phyloP scores from a whole-genome alignment of 768 basidiomycete species.

The Termitomyces sp. region DNA sequence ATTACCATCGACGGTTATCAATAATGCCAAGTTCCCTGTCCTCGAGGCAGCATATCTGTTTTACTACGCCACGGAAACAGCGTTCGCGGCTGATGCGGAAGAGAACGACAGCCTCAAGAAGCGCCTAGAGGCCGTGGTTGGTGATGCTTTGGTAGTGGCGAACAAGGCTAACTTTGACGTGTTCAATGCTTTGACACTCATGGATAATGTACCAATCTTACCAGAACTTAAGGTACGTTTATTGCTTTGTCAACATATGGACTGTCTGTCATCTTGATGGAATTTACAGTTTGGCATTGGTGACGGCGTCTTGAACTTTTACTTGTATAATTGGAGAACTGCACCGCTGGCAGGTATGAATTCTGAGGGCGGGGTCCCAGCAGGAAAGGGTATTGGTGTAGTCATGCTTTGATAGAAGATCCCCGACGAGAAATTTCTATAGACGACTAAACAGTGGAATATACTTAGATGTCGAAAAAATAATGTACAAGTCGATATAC shows the following conservation, averaged over 20 bases:
- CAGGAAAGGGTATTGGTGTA: conserved; percentile 83
- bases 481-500: conserved; percentile 12
- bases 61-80: conserved; percentile 87
- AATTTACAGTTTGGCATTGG: conserved; percentile 78
- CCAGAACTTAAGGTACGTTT: conserved; percentile 71
- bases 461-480: conserved; percentile 2
- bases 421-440: not conserved
- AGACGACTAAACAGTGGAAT: not conserved
- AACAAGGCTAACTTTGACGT: conserved; percentile 90
- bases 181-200: conserved; percentile 89
- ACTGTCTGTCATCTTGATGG: not conserved
- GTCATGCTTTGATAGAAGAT: conserved; percentile 73
- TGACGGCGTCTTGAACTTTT: conserved; percentile 88
- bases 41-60: conserved; percentile 94
- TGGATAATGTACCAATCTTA: conserved; percentile 88
- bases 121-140: conserved; percentile 66
- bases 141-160: conserved; percentile 79
- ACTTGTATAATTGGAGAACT: conserved; percentile 95
- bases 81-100: conserved; percentile 57
- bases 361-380: conserved; percentile 40
- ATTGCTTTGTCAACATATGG: not conserved
- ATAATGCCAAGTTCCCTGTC: conserved; percentile 58
- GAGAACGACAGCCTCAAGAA: conserved; percentile 59
- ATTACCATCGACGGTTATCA: conserved; percentile 90
- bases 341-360: conserved; percentile 69